A percentile compares a stretch with the other conserved stretches of the same genome.
Conservation (phyloP, 2,329 filamentous ascomycete species). For the Clonostachys chloroleuca region DNA sequence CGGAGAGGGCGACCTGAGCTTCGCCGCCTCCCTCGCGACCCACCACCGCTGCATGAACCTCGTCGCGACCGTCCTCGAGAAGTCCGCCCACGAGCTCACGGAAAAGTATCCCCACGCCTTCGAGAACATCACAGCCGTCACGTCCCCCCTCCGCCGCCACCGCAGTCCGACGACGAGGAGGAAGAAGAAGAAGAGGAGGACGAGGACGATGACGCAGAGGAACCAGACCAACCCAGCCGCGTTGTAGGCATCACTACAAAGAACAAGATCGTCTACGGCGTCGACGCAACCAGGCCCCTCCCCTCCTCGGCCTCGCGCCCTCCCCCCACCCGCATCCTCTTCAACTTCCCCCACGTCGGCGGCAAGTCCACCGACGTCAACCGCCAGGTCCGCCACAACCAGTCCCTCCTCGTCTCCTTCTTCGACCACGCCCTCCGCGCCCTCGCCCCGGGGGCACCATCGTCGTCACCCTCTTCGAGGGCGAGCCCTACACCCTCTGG, state of each 20-base stretch:
- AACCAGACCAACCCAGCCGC: slow-evolving; percentile 5
- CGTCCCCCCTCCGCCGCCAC: slow-evolving; percentile 12
- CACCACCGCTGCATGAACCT: slow-evolving; percentile 64
- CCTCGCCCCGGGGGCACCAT: slow-evolving; percentile 51
- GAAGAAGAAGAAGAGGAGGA: slow-evolving; percentile 8
- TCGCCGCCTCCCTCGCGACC: slow-evolving; percentile 61
- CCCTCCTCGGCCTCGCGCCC: slow-evolving; percentile 35
- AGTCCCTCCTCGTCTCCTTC: slow-evolving; percentile 69
- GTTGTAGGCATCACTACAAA: slow-evolving; percentile 4
- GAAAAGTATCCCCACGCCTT: slow-evolving; percentile 72
- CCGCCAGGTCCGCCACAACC: slow-evolving; percentile 88
- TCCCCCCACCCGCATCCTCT: slow-evolving; percentile 73
- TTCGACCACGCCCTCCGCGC: slow-evolving; percentile 47
- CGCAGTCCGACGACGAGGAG: slow-evolving; percentile 3
- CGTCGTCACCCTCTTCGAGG: slow-evolving; percentile 86
- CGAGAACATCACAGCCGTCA: slow-evolving; percentile 51
- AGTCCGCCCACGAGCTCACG: slow-evolving; percentile 47
- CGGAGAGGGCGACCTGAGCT: slow-evolving; percentile 80
- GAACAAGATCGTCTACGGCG: slow-evolving; percentile 47
- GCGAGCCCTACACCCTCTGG: slow-evolving; percentile 93
- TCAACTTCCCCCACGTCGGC: slow-evolving; percentile 97
- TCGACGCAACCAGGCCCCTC: slow-evolving; percentile 64
- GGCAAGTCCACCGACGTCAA: slow-evolving; percentile 91
- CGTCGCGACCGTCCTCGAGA: slow-evolving; percentile 67
- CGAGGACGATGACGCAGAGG: slow-evolving; percentile 9